phyloP scores from a whole-genome alignment of 331 rosid species.

The Stylosanthes scabra region DNA sequence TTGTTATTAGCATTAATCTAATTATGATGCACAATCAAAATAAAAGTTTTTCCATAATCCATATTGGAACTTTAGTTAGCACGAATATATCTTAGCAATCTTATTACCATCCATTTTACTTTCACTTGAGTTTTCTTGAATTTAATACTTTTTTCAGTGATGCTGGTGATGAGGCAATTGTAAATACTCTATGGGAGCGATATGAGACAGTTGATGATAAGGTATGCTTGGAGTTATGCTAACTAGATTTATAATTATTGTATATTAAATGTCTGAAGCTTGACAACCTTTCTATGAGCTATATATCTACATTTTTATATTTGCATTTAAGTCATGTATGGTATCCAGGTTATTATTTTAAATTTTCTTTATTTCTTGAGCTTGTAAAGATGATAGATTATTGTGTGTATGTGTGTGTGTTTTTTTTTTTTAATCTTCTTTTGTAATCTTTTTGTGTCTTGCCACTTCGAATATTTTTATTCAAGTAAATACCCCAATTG shows the following conservation, averaged over 20 bases:
- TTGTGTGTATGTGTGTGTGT: too few species aligned
- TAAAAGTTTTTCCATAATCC: too few species aligned
- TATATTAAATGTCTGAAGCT: conserved; percentile 26
- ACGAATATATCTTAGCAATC: not conserved
- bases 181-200: conserved; percentile 85
- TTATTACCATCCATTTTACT: conserved; percentile 22
- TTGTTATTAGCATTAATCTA: too few species aligned
- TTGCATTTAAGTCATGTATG: conserved; percentile 12
- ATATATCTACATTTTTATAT: not conserved
- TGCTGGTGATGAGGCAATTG: conserved; percentile 86
- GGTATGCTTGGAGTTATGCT: conserved; percentile 60
- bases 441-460: too few species aligned
- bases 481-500: too few species aligned
- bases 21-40: too few species aligned
- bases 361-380: not conserved
- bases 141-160: conserved; percentile 59
- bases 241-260: conserved; percentile 23
- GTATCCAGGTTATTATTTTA: not conserved
- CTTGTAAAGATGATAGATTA: too few species aligned
- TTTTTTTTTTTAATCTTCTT: too few species aligned
- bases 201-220: conserved; percentile 70
- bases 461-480: too few species aligned
- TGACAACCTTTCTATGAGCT: conserved; percentile 33
- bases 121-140: conserved; percentile 24
- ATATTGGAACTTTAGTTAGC: too few species aligned